Conservation (phyloP, 768 basidiomycete species). For the Psilocybe cubensis region DNA sequence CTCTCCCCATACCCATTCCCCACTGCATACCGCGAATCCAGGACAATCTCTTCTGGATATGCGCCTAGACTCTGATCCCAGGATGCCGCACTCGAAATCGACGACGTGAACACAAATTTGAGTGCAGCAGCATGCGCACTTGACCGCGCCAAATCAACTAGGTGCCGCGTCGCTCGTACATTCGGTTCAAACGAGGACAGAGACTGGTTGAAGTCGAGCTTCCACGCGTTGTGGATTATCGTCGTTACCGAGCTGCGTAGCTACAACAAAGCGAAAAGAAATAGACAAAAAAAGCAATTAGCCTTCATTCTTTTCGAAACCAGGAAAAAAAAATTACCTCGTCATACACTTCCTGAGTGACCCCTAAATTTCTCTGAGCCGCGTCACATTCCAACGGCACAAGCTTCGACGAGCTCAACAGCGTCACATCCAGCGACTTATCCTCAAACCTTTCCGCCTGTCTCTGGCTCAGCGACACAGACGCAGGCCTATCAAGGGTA, state of each 20-base stretch:
- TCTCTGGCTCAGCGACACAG: neutral
- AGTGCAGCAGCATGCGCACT: conserved; percentile 25
- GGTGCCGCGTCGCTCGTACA: conserved; percentile 38
- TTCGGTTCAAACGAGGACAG: conserved; percentile 44
- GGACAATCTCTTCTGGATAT: conserved; percentile 30
- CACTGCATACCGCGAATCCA: conserved; percentile 27
- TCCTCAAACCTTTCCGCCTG: conserved; percentile 12
- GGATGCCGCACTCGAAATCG: conserved; percentile 23
- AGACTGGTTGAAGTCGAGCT: conserved; percentile 44
- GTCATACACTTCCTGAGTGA: conserved; percentile 21
- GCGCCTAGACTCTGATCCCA: conserved; percentile 27
- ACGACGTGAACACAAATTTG: conserved; percentile 40
- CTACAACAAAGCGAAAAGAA: conserved; percentile 11
- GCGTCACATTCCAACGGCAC: conserved; percentile 34
- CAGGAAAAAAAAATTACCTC: conserved; percentile 25
- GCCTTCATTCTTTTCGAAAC: too few species aligned
- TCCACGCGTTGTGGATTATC: conserved; percentile 48
- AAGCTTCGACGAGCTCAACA: conserved; percentile 1
- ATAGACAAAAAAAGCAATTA: neutral
- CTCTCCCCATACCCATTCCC: conserved; percentile 40
- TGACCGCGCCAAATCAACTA: conserved; percentile 36
- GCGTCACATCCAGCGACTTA: conserved; percentile 12
- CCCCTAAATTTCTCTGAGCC: conserved; percentile 26
- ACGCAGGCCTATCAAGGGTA: conserved; percentile 32
- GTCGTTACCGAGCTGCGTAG: conserved; percentile 29